Evolutionary conservation across 768 basidiomycete genomes (phyloP), one percentile per base, ranked within the genome.

Genomic region (Trichaptum fuscoviolaceum): DNA sequence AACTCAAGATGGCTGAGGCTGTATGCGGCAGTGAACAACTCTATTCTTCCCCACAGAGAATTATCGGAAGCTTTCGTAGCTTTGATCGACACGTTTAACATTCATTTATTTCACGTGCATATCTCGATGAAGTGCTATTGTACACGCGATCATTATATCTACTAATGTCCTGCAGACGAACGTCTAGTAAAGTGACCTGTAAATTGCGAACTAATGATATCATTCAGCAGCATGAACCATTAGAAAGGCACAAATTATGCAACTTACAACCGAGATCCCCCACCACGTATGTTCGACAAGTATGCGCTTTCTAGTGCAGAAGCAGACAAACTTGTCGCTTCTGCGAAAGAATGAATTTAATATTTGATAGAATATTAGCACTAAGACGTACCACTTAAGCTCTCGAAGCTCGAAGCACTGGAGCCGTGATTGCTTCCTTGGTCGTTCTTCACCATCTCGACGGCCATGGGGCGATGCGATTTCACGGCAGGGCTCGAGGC

Each of bases 251-350:
- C 42, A 27, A 58, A 27, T n/a, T n/a, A n/a, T 61, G 65, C 24
- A 84, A 8, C 92, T 79, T 71, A 93, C 92, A 91, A 73, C 66
- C 86, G 84, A 12, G 92, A 92, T 2, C 87, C 83, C 57, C 82
- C 82, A 18, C 83, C 84, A 20, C 85, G 84, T 66, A 88, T 85
- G 73, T 93, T 92, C 2, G 91, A 93, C 76, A 89, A 79, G 60
- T 92, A 75, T 0, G 91, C 91, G 69, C 92, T 93, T 73, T 92
- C 92, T 68, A 95, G 73, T 4, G 88, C 92, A 57, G 92, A 93
- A 7, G 85, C 85, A 20, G 91, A 92, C 52, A 94, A 75, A 73
- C 90, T 91, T 12, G 86, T 83, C 70, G 92, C 90, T 91, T 69
- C 0, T 62, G 20, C 10, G 6, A 5, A 59, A 58, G 3, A 26